phyloP scores from a whole-genome alignment of 345 rosid species.

The Xanthoceras sorbifolium region DNA sequence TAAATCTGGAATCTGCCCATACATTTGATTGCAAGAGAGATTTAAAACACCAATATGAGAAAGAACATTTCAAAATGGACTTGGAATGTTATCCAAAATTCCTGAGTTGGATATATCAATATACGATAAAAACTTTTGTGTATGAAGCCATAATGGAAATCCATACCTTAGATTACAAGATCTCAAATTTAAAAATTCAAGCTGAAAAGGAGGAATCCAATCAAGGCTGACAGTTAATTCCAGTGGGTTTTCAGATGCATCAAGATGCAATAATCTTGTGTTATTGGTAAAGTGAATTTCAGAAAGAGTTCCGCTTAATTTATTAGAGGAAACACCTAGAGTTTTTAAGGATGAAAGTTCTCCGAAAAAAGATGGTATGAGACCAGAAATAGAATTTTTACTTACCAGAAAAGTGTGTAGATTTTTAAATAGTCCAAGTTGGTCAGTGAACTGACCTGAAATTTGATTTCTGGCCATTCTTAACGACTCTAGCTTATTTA shows the following conservation, averaged over 20 bases:
- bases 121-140: neutral
- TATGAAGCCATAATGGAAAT: constrained; percentile 36
- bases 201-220: constrained; percentile 35
- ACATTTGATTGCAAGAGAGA: constrained; percentile 31
- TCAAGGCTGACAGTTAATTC: constrained; percentile 19
- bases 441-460: neutral
- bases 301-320: neutral
- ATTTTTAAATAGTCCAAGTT: neutral
- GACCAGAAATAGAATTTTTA: neutral
- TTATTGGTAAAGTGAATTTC: constrained; percentile 32
- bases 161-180: constrained; percentile 27
- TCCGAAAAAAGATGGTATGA: neutral
- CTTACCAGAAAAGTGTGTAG: neutral
- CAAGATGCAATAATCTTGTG: constrained; percentile 14
- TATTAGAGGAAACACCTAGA: neutral
- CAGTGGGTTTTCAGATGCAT: constrained; percentile 23
- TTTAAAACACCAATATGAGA: neutral
- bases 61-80: constrained; percentile 31
- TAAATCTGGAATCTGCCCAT: constrained; percentile 20
- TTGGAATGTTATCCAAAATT: constrained; percentile 29
- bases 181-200: constrained; percentile 12
- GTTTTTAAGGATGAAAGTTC: neutral
- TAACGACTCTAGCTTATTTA: neutral
- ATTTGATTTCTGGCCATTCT: neutral
- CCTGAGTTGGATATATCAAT: constrained; percentile 32